Base-by-base conservation (phyloP, 345 rosid species). In the Tarenaya hassleriana region DNA sequence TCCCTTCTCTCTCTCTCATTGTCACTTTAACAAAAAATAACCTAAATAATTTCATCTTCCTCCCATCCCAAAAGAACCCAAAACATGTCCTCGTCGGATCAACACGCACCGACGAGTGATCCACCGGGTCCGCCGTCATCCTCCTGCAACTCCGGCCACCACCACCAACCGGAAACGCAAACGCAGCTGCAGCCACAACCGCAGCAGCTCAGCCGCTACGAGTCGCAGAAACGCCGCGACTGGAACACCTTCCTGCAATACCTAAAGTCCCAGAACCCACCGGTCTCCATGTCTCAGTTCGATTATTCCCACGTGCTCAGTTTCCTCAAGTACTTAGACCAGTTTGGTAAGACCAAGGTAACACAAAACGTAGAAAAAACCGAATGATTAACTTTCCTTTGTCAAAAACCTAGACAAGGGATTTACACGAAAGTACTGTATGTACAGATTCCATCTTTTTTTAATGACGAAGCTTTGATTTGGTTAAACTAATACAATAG, bases 211-310 rank as follows among this genome's bases (percentile, higher is more conserved):
- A 88, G 95, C 76, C 69, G 95, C 55, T 84, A 88, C 24, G 97
- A 88, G 68, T 88, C 97, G 5, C 97, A 88, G 64, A 88, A 88
- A 57, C 70, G 84, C 16, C 82, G 96, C 10, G 96, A 88, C 31
- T 88, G 97, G 97, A 88, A 82, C 78, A 88, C 94, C 47, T 88
- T 88, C 35, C 81, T 88, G 4, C 97, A 88, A 70, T 82, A 84
- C 75, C 67, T 84, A 65, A 81, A 78, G 71, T 82, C 82, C 21
- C 91, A 81, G 44, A 24, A 24, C 29, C 29, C 29, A 24, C 29
- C 29, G 29, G 29, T 24, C 5, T 24, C 29, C 29, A 24, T 24
- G 29, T 5, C 29, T 24, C 29, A 24, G 29, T 24, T 24, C 29
- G 29, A 24, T 24, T 24, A 24, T 24, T 24, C 29, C 29, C 29